phyloP scores from a whole-genome alignment of 805 yeast genomes.

The Metschnikowia peoriensis region DNA sequence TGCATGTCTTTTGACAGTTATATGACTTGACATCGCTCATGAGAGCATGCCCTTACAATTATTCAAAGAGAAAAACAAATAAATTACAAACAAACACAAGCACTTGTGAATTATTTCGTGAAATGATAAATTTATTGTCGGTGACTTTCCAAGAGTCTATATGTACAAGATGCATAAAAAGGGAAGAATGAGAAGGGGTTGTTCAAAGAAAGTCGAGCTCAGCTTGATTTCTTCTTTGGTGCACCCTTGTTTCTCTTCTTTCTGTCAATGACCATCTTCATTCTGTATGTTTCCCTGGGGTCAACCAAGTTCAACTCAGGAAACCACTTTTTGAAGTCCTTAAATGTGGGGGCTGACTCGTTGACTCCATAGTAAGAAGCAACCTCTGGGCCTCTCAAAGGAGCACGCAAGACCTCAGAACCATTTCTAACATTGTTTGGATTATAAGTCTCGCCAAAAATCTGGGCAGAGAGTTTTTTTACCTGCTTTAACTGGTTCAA shows the following conservation, averaged over 20 bases:
- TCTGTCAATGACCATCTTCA: conserved; percentile 58
- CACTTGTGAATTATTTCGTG: neutral
- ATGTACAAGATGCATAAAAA: conserved; percentile 8
- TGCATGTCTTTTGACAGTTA: too few species aligned
- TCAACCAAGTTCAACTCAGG: conserved; percentile 54
- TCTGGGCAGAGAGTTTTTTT: conserved; percentile 57
- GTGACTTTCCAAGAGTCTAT: neutral
- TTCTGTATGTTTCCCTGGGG: conserved; percentile 68
- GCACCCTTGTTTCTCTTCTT: conserved; percentile 90
- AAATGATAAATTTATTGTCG: neutral
- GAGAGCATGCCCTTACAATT: too few species aligned
- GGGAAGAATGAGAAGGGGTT: neutral
- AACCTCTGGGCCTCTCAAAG: conserved; percentile 70
- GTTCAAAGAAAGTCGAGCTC: neutral
- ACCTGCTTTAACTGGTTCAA: conserved; percentile 52
- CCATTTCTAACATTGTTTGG: conserved; percentile 70
- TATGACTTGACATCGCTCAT: too few species aligned
- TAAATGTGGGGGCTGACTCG: conserved; percentile 62
- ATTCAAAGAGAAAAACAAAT: too few species aligned
- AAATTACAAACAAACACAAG: neutral
- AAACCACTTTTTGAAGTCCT: conserved; percentile 54
- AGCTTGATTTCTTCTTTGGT: conserved; percentile 61
- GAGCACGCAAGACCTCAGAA: conserved; percentile 61
- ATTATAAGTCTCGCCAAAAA: conserved; percentile 70
- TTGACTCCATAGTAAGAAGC: conserved; percentile 69